Conservation (phyloP, 257 asterid genomes). For the Nicotiana otophora region DNA sequence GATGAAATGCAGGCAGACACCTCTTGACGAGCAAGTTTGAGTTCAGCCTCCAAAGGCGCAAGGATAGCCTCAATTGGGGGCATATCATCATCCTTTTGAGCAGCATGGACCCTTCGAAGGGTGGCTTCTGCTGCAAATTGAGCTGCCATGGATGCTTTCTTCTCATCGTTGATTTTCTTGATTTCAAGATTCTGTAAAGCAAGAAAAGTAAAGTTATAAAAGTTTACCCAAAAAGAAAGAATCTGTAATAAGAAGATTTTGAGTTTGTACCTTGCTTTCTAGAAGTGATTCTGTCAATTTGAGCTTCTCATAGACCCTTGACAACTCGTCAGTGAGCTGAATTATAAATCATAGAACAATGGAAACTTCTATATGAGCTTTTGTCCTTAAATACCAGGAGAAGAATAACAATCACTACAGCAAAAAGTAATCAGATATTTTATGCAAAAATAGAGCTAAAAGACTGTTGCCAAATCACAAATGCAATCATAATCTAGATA, state of each 20-base stretch:
- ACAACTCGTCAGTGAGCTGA: conserved; percentile 81
- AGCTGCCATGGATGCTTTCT: conserved; percentile 97
- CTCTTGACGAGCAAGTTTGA: conserved; percentile 93
- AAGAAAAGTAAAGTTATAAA: background rate
- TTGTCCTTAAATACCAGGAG: background rate
- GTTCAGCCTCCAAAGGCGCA: conserved; percentile 96
- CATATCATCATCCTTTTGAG: conserved; percentile 96
- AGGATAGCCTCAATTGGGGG: conserved; percentile 98
- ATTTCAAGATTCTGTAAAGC: conserved; percentile 84
- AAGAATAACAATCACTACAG: background rate
- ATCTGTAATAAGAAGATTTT: conserved; percentile 5
- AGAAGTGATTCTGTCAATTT: conserved; percentile 80
- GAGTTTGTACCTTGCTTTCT: conserved; percentile 69
- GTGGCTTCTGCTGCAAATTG: conserved; percentile 99
- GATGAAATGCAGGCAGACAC: conserved; percentile 26
- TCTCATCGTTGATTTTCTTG: conserved; percentile 90
- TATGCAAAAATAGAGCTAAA: background rate
- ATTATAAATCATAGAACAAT: conserved; percentile 13
- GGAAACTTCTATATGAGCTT: background rate
- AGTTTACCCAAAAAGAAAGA: background rate
- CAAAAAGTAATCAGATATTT: background rate
- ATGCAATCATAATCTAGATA: background rate
- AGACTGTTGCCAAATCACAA: background rate
- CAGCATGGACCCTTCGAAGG: conserved; percentile 93
- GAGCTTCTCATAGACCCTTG: conserved; percentile 81